Evolutionary conservation across 441 rosid genomes (phyloP).

Genomic region (Capsella rubella): DNA sequence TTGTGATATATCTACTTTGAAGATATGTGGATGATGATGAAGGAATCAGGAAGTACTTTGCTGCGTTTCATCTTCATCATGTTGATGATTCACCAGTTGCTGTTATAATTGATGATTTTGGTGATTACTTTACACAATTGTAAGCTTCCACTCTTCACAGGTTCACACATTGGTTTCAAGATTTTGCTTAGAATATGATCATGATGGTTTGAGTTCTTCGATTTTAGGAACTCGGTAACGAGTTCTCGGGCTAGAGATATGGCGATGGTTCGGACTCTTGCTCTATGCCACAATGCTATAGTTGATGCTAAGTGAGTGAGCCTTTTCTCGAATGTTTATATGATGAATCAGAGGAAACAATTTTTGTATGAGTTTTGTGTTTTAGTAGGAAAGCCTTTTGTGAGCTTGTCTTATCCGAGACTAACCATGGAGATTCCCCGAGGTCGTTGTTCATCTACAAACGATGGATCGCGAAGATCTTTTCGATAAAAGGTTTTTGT

Average conservation of each 20-base stretch:
- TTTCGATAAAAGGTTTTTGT: constrained; percentile 65
- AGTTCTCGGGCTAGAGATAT: constrained; percentile 86
- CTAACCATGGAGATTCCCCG: constrained; percentile 72
- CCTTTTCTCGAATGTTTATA: neutral
- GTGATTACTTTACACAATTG: constrained; percentile 74
- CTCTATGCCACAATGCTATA: constrained; percentile 77
- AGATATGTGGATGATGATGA: constrained; percentile 87
- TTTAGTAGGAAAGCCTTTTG: constrained; percentile 56
- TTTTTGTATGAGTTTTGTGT: neutral
- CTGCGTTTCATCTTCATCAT: constrained; percentile 82
- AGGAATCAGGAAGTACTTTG: constrained; percentile 78
- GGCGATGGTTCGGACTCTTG: constrained; percentile 78
- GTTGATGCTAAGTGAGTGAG: constrained; percentile 65
- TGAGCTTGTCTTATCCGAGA: constrained; percentile 72
- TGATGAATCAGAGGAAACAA: neutral
- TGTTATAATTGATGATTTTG: constrained; percentile 75
- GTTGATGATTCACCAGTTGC: constrained; percentile 53
- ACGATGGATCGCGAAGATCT: constrained; percentile 72
- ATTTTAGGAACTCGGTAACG: constrained; percentile 55
- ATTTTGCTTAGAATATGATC: neutral
- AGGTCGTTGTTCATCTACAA: constrained; percentile 77
- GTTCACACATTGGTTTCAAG: neutral
- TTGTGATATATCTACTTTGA: neutral
- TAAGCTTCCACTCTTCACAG: constrained; percentile 28
- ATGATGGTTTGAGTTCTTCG: neutral